A percentile compares a stretch with the other conserved stretches of the same genome.
Conservation (phyloP, 164 flowering plant genomes). For the Taxillus chinensis region DNA sequence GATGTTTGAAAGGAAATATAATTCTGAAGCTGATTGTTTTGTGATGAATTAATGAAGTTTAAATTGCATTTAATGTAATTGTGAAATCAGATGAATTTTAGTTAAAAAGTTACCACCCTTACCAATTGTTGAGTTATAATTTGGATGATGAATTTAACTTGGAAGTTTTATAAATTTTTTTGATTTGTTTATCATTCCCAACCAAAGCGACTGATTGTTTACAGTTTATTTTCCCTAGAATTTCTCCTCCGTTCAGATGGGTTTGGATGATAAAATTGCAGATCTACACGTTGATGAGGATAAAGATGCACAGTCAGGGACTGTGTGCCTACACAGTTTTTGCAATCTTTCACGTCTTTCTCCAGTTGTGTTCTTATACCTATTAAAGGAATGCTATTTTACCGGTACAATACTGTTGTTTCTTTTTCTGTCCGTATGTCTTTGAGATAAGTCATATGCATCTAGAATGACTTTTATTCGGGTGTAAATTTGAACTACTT, state of each 20-base stretch:
- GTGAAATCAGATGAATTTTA: too few species aligned
- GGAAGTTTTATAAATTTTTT: too few species aligned
- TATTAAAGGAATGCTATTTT: slow-evolving; percentile 69
- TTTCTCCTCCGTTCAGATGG: slow-evolving; percentile 21
- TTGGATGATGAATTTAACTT: too few species aligned
- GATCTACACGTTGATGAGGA: slow-evolving; percentile 10
- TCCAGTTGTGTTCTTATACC: slow-evolving; percentile 70
- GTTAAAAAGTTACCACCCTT: too few species aligned
- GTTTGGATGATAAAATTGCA: slow-evolving; percentile 21
- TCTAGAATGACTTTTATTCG: background rate
- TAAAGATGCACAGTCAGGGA: slow-evolving; percentile 12
- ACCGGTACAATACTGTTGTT: slow-evolving; percentile 30
- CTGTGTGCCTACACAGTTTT: slow-evolving; percentile 54
- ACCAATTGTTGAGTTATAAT: too few species aligned
- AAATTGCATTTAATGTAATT: too few species aligned
- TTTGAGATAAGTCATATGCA: background rate
- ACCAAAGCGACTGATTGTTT: too few species aligned
- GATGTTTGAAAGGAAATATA: too few species aligned
- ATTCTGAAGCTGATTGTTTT: too few species aligned
- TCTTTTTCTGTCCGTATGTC: background rate
- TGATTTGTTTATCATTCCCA: too few species aligned
- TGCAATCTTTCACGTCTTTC: slow-evolving; percentile 47
- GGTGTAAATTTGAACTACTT: background rate
- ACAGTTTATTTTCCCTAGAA: too few species aligned
- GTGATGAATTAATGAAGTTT: too few species aligned